A percentile compares a stretch with the other conserved stretches of the same genome.
phyloP scores from a whole-genome alignment of 192 early-diverging fungal species.

The Chytriomyces hyalinus region DNA sequence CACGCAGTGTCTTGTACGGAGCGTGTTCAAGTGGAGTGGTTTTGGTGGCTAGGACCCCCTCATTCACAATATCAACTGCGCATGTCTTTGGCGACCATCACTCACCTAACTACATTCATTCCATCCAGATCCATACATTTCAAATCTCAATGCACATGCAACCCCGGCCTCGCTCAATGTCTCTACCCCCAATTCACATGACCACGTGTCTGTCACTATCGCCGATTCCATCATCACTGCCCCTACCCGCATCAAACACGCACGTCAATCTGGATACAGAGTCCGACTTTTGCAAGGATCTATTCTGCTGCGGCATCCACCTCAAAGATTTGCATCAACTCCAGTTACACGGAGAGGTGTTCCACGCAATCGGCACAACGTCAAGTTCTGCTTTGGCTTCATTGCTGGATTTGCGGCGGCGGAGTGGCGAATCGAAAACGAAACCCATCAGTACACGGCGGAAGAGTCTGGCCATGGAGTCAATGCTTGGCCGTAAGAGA shows the following conservation, averaged over 20 bases:
- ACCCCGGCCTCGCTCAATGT: no score
- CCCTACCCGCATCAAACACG: background rate
- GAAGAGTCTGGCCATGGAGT: background rate
- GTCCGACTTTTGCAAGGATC: constrained; percentile 86
- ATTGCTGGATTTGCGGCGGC: constrained; percentile 6
- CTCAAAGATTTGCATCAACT: constrained; percentile 88
- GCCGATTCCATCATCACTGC: no score
- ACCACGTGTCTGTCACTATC: no score
- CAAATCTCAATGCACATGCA: no score
- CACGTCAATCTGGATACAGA: constrained; percentile 47
- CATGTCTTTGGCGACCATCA: no score
- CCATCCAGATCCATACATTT: no score
- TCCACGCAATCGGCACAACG: constrained; percentile 51
- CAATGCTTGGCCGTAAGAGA: background rate
- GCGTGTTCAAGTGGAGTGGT: no score
- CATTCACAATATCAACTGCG: no score
- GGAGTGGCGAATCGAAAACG: background rate
- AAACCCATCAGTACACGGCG: background rate
- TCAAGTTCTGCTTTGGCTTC: constrained; percentile 22
- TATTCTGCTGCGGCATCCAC: constrained; percentile 86
- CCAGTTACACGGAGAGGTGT: constrained; percentile 89
- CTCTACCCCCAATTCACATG: no score
- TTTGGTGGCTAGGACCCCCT: no score
- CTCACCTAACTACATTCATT: no score
- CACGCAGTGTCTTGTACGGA: no score